Conservation (phyloP, 2,329 filamentous ascomycete genomes). For the Pseudogymnoascus sp. region DNA sequence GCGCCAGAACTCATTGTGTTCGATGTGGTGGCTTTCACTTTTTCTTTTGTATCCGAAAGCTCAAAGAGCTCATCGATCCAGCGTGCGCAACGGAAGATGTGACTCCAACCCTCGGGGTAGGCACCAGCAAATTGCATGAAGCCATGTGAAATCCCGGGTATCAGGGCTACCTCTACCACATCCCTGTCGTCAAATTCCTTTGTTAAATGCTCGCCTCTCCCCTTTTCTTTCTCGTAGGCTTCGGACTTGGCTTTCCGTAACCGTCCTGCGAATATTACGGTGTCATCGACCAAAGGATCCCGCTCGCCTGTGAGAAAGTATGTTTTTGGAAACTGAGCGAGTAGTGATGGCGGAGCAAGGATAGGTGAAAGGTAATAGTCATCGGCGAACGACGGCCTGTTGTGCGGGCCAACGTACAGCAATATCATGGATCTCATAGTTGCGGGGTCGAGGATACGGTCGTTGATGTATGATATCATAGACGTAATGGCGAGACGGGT, state of each 20-base stretch:
- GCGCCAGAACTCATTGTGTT: slow-evolving; percentile 15
- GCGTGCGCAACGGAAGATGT: slow-evolving; percentile 66
- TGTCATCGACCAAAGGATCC: slow-evolving; percentile 93
- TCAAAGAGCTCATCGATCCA: slow-evolving; percentile 79
- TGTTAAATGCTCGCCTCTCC: slow-evolving; percentile 41
- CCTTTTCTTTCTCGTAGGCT: slow-evolving; percentile 40
- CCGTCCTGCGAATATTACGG: slow-evolving; percentile 87
- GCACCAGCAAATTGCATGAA: slow-evolving; percentile 86
- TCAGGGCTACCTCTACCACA: slow-evolving; percentile 71
- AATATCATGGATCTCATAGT: slow-evolving; percentile 99
- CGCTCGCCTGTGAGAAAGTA: slow-evolving; percentile 93
- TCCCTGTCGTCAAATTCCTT: slow-evolving; percentile 64
- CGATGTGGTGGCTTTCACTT: slow-evolving; percentile 24
- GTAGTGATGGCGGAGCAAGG: slow-evolving; percentile 74
- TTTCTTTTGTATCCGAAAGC: slow-evolving; percentile 38
- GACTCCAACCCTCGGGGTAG: slow-evolving; percentile 84
- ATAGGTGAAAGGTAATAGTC: slow-evolving; percentile 89
- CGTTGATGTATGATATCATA: slow-evolving; percentile 98
- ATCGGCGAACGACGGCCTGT: slow-evolving; percentile 83
- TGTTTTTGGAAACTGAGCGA: slow-evolving; percentile 84
- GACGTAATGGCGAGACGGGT: slow-evolving; percentile 89
- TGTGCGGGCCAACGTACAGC: slow-evolving; percentile 88
- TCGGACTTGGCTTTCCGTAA: slow-evolving; percentile 70
- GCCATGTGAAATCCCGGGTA: slow-evolving; percentile 86
- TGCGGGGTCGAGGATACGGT: slow-evolving; percentile 87